Evolutionary conservation across 331 rosid genomes (phyloP), one percentile per base, ranked within the genome.

Genomic region (Quercus tomentella): DNA sequence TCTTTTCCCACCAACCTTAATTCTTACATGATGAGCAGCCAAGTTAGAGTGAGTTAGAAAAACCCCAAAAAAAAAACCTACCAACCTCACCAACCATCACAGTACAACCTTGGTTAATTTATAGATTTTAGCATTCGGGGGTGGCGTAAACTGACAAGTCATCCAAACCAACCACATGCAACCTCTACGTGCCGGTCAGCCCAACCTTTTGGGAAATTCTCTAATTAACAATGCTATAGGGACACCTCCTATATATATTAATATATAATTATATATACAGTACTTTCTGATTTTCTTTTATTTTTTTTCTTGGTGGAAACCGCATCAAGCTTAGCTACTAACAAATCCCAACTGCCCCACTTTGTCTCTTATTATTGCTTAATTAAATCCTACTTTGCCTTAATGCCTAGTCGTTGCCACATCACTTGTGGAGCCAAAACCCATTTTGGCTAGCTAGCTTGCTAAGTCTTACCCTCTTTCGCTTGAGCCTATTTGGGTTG

Each of bases 121-220:
- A 14, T 49, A 18, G 7, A 4, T 20, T 20, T 33, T 31, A 4
- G 52, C 4, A 2, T 15, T 9, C 15, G 28, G n/a, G 25, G 30
- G 23, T n/a, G 11, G 37, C 7, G 75, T 5, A 15, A 1, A 30
- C 35, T 31, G 56, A 15, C 33, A 6, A 33, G 60, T 70, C 81
- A 69, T 56, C 76, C 22, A 54, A 49, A 72, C 83, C 88, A 81
- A 84, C 86, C 58, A 5, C 63, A 12, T 21, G 14, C 52, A 17
- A 75, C 85, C 70, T 75, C 9, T 52, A 76, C 74, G 87, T 79
- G 89, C 63, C 87, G 51, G 79, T 73, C 30, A 28, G 31, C 76
- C 84, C 79, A 79, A 74, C 57, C 84, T 74, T 66, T 51, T 16
- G 65, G 77, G 83, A 58, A 49, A 49, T 56, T 71, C 68, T 4